These are phyloP conservation scores for Epicoccum nigrum DNA, from an alignment of 2,329 filamentous ascomycete genomes.

Conservation along the genomic window DNA sequence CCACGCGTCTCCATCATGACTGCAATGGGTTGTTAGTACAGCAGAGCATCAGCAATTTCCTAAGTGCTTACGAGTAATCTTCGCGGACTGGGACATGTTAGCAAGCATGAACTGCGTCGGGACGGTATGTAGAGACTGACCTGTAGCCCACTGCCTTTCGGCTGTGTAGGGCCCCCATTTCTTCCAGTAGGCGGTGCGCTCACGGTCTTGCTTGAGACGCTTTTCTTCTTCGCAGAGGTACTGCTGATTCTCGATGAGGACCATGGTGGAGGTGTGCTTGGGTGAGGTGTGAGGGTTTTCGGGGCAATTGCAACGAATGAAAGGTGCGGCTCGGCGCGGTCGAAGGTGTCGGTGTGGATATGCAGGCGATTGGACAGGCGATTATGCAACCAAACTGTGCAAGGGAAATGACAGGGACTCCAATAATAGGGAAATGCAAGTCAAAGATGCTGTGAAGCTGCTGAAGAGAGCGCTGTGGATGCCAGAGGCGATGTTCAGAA, in stretches of 20 bases:
- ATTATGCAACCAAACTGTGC: slow-evolving; percentile 26
- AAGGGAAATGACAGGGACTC: slow-evolving; percentile 16
- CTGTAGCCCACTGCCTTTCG: slow-evolving; percentile 94
- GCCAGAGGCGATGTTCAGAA: slow-evolving; percentile 12
- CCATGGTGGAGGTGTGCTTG: slow-evolving; percentile 64
- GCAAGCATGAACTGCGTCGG: slow-evolving; percentile 16
- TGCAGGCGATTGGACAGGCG: slow-evolving; percentile 27
- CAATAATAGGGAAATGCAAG: slow-evolving; percentile 8
- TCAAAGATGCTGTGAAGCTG: slow-evolving; percentile 5
- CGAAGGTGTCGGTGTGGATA: slow-evolving; percentile 31
- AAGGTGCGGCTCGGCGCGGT: slow-evolving; percentile 24
- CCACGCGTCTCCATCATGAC: slow-evolving; percentile 89
- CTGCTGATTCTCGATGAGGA: slow-evolving; percentile 85
- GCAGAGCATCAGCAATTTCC: slow-evolving; percentile 10
- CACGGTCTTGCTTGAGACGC: slow-evolving; percentile 82
- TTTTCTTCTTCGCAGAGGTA: slow-evolving; percentile 90
- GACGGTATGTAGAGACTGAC: slow-evolving; percentile 54
- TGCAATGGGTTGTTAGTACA: slow-evolving; percentile 47
- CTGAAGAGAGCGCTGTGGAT: slow-evolving; percentile 12
- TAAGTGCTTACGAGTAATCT: slow-evolving; percentile 75
- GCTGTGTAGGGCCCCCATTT: slow-evolving; percentile 95
- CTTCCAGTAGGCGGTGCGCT: slow-evolving; percentile 93
- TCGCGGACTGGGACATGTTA: slow-evolving; percentile 70
- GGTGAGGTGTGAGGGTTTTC: slow-evolving; percentile 10
- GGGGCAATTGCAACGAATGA: slow-evolving; percentile 16